Evolutionary conservation across 345 rosid species (phyloP), one percentile per base, ranked within the genome.

Genomic region (Pelargonium nanum): DNA sequence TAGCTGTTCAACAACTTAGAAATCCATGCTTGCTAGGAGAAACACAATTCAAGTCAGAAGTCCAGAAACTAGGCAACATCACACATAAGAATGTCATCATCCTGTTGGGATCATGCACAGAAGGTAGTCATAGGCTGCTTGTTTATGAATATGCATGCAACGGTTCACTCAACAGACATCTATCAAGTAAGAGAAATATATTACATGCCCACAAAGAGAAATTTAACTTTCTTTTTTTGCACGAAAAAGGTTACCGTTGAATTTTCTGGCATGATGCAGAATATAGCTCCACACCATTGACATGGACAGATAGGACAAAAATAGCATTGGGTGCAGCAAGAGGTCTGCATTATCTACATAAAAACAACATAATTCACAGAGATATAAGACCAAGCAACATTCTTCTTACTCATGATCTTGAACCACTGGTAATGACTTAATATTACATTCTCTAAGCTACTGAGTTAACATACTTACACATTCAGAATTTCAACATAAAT

Each of bases 271-370:
- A 19, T 32, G 45, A 58, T 70, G 78, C 77, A 79, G 80, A 71
- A 13, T 48, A 67, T 22, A 53, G 62, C 8, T 65, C 70, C 17
- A 52, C 28, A 30, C 69, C 76, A 0, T 53, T 76, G 62, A 75
- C 69, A 22, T 76, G 77, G 83, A 26, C 61, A 19, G 56, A 63
- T 61, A 76, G 80, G 62, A 62, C 69, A 59, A 71, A 64, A 25
- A 67, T 73, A 63, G 78, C 77, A 26, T 0, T 68, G 12, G 76
- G 75, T 34, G 70, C 72, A 23, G 61, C 78, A 10, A 73, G 66
- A 62, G 83, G 77, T 28, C 65, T 79, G 56, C 30, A 48, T 56
- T 70, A 73, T 64, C 75, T 79, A 6, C 80, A 76, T 22, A 67
- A 76, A 56, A 72, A 74, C 59, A 63, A 52, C 68, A 64, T 74